Percentiles rank a stretch among this genome's conserved stretches.
Evolutionary conservation across 2,329 filamentous ascomycete species (phyloP).

Genomic region (Xylaria sp.): DNA sequence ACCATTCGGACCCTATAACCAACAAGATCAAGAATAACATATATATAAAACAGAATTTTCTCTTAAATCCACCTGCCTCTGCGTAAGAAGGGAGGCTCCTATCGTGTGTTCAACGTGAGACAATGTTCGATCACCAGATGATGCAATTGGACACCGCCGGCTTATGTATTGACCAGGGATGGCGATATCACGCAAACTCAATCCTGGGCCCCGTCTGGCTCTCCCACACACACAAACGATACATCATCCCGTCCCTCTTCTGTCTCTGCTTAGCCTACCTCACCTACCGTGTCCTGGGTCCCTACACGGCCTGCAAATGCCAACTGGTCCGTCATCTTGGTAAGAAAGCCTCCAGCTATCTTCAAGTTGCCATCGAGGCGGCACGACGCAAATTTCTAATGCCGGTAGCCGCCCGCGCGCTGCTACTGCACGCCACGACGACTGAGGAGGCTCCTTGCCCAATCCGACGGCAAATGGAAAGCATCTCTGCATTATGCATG

Average conservation of each 20-base stretch:
- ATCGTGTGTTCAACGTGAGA: slow-evolving; percentile 8
- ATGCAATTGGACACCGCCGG: slow-evolving; percentile 2
- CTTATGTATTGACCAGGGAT: background rate
- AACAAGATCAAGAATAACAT: slow-evolving; percentile 7
- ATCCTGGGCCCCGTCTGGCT: background rate
- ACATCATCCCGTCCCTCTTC: slow-evolving; percentile 2
- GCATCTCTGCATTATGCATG: slow-evolving; percentile 15
- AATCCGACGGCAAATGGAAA: slow-evolving; percentile 17
- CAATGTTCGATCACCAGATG: slow-evolving; percentile 10
- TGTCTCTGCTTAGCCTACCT: slow-evolving; percentile 7
- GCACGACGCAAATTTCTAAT: background rate
- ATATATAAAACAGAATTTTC: too few relatives aligned
- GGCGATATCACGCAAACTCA: background rate
- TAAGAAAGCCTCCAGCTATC: background rate
- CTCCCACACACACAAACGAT: slow-evolving; percentile 9
- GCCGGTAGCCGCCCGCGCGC: background rate
- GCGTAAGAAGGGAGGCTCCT: slow-evolving; percentile 9
- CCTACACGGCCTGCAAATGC: slow-evolving; percentile 11
- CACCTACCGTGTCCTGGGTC: slow-evolving; percentile 11
- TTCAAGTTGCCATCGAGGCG: background rate
- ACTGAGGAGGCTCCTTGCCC: background rate
- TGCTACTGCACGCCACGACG: background rate
- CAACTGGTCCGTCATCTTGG: slow-evolving; percentile 3
- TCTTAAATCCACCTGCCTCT: too few relatives aligned
- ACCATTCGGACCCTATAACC: slow-evolving; percentile 7